Conservation (phyloP, 228 moss, liverwort and hornwort species). For the Sphagnum magellanicum region DNA sequence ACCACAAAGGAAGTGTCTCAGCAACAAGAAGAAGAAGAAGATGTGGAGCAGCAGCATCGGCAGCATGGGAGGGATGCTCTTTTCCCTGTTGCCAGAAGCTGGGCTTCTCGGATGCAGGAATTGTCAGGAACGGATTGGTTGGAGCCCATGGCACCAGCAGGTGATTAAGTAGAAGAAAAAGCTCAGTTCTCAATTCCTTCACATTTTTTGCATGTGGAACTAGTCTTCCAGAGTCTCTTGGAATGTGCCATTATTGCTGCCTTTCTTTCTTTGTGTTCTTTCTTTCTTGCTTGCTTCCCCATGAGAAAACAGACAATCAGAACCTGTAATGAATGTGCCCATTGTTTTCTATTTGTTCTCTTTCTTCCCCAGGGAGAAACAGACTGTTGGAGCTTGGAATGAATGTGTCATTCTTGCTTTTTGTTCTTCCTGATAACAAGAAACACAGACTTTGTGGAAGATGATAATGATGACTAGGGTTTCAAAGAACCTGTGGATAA, state of each 20-base stretch:
- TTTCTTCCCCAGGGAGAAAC: not conserved
- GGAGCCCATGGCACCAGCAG: constrained; percentile 63
- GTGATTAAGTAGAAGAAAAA: constrained; percentile 7
- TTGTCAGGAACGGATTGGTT: constrained; percentile 86
- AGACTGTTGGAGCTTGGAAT: not conserved
- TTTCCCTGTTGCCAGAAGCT: constrained; percentile 6
- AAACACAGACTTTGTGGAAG: no score
- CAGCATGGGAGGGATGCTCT: constrained; percentile 33
- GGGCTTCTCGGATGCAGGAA: constrained; percentile 35
- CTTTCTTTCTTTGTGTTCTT: not conserved
- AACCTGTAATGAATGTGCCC: not conserved
- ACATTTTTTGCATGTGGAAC: no score
- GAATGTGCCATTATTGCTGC: no score
- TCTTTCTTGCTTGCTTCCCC: not conserved
- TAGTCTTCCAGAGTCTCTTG: no score
- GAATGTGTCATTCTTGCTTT: not conserved
- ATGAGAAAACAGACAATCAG: not conserved
- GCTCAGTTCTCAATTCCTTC: no score
- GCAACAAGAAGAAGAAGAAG: not conserved
- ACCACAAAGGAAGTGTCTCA: not conserved
- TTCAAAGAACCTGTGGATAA: no score
- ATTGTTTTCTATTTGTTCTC: not conserved
- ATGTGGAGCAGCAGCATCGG: constrained; percentile 9
- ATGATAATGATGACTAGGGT: no score
- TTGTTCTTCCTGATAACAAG: not conserved